A percentile compares a stretch with the other conserved stretches of the same genome.
Evolutionary conservation across 768 basidiomycete species (phyloP).

Genomic region (Amylocystis lapponica): DNA sequence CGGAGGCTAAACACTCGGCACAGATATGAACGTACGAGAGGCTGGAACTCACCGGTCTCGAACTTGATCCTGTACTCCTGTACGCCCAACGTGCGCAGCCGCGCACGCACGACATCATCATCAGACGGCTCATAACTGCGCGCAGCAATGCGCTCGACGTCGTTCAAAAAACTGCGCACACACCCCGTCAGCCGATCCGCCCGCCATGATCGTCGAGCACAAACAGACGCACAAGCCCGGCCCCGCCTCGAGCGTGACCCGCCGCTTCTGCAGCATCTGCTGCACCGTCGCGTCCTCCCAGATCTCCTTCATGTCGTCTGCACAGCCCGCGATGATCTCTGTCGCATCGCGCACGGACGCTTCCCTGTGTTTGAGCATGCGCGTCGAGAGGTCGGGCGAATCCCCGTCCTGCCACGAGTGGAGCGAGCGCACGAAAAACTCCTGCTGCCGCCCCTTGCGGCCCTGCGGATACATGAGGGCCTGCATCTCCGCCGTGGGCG

Average conservation of each 20-base stretch:
- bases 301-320: conserved; percentile 59
- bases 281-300: conserved; percentile 64
- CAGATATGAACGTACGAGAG: not conserved
- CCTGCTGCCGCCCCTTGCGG: conserved; percentile 12
- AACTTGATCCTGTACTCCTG: conserved; percentile 69
- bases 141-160: conserved; percentile 61
- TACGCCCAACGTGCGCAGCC: conserved; percentile 71
- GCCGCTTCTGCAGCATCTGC: conserved; percentile 48
- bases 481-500: conserved; percentile 3
- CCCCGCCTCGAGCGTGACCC: conserved; percentile 56
- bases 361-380: conserved; percentile 6
- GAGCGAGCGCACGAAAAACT: conserved; percentile 26
- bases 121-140: conserved; percentile 63
- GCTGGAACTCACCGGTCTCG: conserved; percentile 47
- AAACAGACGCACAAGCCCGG: conserved; percentile 64
- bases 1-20: conserved; percentile 7
- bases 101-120: conserved; percentile 75
- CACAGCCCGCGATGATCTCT: conserved; percentile 54
- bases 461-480: conserved; percentile 5
- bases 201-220: not conserved
- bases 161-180: conserved; percentile 56
- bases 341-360: conserved; percentile 45
- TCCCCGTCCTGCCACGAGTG: conserved; percentile 27
- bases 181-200: not conserved
- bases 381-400: too few relatives aligned